Percentiles rank a stretch among this genome's conserved stretches.
phyloP scores from a whole-genome alignment of 2,329 filamentous ascomycete genomes.

The Thelonectria blattea region DNA sequence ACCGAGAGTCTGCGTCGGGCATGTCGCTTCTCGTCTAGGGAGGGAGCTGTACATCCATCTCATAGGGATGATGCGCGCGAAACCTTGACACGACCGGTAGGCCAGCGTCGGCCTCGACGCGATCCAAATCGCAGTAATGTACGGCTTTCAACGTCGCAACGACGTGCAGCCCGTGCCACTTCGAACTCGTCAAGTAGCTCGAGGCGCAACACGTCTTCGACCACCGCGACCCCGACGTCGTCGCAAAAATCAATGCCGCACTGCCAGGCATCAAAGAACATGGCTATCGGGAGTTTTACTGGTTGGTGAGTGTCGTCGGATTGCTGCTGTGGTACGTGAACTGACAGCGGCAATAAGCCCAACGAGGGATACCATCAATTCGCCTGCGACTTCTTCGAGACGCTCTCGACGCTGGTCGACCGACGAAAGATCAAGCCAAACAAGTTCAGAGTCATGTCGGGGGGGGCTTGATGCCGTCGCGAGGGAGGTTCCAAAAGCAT shows the following conservation, averaged over 20 bases:
- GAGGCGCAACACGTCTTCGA: constrained; percentile 48
- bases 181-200: constrained; percentile 39
- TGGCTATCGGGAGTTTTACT: constrained; percentile 43
- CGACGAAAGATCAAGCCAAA: constrained; percentile 45
- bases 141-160: constrained; percentile 44
- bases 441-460: constrained; percentile 35
- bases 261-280: constrained; percentile 44
- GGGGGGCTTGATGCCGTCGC: constrained; percentile 42
- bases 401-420: constrained; percentile 43
- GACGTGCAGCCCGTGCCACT: constrained; percentile 44
- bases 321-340: neutral
- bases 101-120: constrained; percentile 47
- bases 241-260: constrained; percentile 42
- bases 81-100: constrained; percentile 22
- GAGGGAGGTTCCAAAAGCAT: constrained; percentile 46
- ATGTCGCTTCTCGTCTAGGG: constrained; percentile 49
- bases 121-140: constrained; percentile 44
- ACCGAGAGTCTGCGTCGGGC: constrained; percentile 19
- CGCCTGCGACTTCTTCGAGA: constrained; percentile 44
- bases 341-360: constrained; percentile 37
- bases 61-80: neutral
- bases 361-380: constrained; percentile 46
- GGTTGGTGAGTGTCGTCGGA: constrained; percentile 42
- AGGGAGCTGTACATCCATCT: constrained; percentile 47
- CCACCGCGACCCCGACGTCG: constrained; percentile 46